A percentile compares a stretch with the other conserved stretches of the same genome.
phyloP scores from a whole-genome alignment of 2,329 filamentous ascomycete species.

The Acrodontium crateriforme region DNA sequence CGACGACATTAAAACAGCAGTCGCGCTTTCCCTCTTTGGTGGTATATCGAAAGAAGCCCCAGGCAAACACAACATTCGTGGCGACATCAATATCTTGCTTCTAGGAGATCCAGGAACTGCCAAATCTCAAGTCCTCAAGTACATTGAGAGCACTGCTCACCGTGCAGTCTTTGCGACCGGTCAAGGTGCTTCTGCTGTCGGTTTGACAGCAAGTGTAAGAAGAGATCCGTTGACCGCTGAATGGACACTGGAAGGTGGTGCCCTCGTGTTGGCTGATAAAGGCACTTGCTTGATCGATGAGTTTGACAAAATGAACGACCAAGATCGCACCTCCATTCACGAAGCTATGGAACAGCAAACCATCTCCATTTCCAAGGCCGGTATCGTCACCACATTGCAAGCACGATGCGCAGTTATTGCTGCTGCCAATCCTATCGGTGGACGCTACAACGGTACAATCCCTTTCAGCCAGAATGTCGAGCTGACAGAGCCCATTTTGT shows the following conservation, averaged over 20 bases:
- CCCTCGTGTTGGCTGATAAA: slow-evolving; percentile 83
- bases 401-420: slow-evolving; percentile 93
- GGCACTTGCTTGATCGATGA: slow-evolving; percentile 96
- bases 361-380: slow-evolving; percentile 96
- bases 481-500: slow-evolving; percentile 90
- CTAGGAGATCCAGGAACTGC: slow-evolving; percentile 95
- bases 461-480: slow-evolving; percentile 95
- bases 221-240: slow-evolving; percentile 90
- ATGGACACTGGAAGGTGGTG: slow-evolving; percentile 94
- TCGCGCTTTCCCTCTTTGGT: slow-evolving; percentile 86
- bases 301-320: slow-evolving; percentile 99
- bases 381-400: slow-evolving; percentile 93
- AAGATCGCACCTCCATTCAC: slow-evolving; percentile 95
- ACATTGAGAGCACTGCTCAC: slow-evolving; percentile 93
- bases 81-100: slow-evolving; percentile 93
- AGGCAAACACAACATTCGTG: slow-evolving; percentile 79
- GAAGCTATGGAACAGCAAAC: slow-evolving; percentile 99
- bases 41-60: slow-evolving; percentile 85
- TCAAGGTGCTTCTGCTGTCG: slow-evolving; percentile 91
- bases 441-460: slow-evolving; percentile 90
- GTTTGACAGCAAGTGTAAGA: slow-evolving; percentile 91
- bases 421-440: slow-evolving; percentile 89
- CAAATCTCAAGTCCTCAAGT: slow-evolving; percentile 95
- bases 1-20: slow-evolving; percentile 90
- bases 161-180: slow-evolving; percentile 94